Evolutionary conservation across 1,139 yeast species (phyloP), one percentile per base, ranked within the genome.

Genomic region (Candida sp.): DNA sequence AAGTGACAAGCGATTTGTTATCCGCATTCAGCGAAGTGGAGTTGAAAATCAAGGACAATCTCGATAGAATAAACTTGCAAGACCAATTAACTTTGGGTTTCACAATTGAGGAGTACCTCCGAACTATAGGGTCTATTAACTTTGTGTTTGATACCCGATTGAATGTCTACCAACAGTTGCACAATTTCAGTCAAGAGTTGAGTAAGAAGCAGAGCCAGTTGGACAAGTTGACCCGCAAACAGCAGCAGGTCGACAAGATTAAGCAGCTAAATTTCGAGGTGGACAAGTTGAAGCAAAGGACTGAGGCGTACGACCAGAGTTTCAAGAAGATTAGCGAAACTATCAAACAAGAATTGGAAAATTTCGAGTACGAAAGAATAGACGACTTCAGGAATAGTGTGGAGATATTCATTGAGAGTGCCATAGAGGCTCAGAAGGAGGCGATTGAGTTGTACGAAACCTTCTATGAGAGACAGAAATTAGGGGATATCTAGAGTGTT

Each of bases 381-480:
- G 85, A 83, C 46, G 99, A 94, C 63, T 92, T 96, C 69, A 82
- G 97, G 63, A 90, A 90, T 63, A 83, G 93, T 56, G 91, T 94
- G 52, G 99, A 94, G 69, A 86, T 93, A 25, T 93, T 86, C 61
- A 80, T 96, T 63, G 99, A 96, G 68, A 85, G 96, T 53, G 85
- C 96, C 26, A 90, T 93, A 47, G 99, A 94, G 69, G 81, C 94
- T 17, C 99, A 94, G 67, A 96, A 94, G 72, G 98, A 92, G 67
- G 86, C 94, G 33, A 94, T 94, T 59, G 99, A 94, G 69, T 70
- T 90, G 32, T 94, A 98, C 96, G 98, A 94, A 70, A 89, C 97
- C 0, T 94, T 89, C 61, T 87, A 86, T 62, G 86, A 83, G 55
- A 65, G 77, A 34, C 78, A 76, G 52, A 61, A 66, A 39, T 63